Conservation (phyloP, 1,284 basidiomycete species). For the Veloporphyrellus conicus region DNA sequence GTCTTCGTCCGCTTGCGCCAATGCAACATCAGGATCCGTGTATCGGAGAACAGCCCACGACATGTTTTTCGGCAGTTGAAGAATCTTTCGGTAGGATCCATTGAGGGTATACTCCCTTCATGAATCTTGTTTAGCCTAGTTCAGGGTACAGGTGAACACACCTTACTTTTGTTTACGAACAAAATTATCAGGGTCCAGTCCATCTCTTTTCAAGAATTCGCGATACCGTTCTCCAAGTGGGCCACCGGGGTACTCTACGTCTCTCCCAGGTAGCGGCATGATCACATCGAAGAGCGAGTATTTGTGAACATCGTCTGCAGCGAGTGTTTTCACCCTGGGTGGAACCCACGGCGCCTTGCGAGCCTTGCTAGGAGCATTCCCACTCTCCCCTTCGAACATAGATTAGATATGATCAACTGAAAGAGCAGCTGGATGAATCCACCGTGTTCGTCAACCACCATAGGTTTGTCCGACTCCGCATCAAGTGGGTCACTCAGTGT, state of each 20-base stretch:
- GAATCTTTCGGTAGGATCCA: slow-evolving; percentile 89
- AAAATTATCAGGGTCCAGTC: slow-evolving; percentile 84
- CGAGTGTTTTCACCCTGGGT: slow-evolving; percentile 72
- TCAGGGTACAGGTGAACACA: not conserved
- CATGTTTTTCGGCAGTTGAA: slow-evolving; percentile 80
- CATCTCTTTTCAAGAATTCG: slow-evolving; percentile 78
- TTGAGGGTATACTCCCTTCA: slow-evolving; percentile 84
- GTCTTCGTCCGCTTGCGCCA: slow-evolving; percentile 95
- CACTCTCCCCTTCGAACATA: slow-evolving; percentile 24
- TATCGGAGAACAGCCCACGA: slow-evolving; percentile 82
- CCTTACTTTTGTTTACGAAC: slow-evolving; percentile 81
- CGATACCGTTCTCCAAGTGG: slow-evolving; percentile 77
- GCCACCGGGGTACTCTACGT: slow-evolving; percentile 86
- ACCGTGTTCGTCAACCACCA: slow-evolving; percentile 43
- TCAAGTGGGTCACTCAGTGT: slow-evolving; percentile 38
- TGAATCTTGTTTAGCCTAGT: slow-evolving; percentile 2
- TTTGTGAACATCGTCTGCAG: slow-evolving; percentile 68
- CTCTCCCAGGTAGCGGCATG: slow-evolving; percentile 91
- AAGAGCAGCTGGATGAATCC: slow-evolving; percentile 13
- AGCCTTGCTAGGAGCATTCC: slow-evolving; percentile 35
- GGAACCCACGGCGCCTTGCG: slow-evolving; percentile 54
- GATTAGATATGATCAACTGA: slow-evolving; percentile 9
- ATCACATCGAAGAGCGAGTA: slow-evolving; percentile 92
- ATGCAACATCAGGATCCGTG: slow-evolving; percentile 86
- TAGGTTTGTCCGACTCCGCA: slow-evolving; percentile 38